Evolutionary conservation across 176 grass and related monocot species (phyloP).

Genomic region (Carex parvula): DNA sequence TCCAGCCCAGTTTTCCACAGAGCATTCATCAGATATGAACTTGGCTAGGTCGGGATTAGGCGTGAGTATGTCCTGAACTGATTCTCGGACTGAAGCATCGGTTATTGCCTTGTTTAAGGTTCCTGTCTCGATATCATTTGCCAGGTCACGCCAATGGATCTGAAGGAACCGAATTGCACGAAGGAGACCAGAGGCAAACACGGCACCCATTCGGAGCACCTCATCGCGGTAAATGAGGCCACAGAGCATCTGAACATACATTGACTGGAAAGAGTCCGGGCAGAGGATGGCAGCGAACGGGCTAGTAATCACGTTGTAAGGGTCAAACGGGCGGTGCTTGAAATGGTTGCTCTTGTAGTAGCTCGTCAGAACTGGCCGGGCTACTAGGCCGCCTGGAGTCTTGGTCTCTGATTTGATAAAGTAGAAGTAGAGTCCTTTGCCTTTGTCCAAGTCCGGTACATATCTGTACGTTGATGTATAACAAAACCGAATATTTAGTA

Average conservation of each 20-base stretch:
- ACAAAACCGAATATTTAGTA: neutral
- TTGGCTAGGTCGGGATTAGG: slow-evolving; percentile 45
- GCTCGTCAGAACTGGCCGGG: slow-evolving; percentile 84
- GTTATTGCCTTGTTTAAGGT: slow-evolving; percentile 40
- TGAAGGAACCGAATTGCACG: slow-evolving; percentile 90
- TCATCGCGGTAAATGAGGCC: slow-evolving; percentile 60
- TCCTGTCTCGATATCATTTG: slow-evolving; percentile 56
- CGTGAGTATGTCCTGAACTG: slow-evolving; percentile 46
- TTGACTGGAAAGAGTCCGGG: slow-evolving; percentile 89
- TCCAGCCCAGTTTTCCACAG: slow-evolving; percentile 47
- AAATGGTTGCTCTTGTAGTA: slow-evolving; percentile 99
- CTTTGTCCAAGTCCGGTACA: slow-evolving; percentile 73
- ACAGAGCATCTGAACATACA: slow-evolving; percentile 94
- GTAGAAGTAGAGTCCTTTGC: slow-evolving; percentile 93
- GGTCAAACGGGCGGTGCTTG: slow-evolving; percentile 68
- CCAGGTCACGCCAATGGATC: slow-evolving; percentile 69
- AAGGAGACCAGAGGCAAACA: slow-evolving; percentile 93
- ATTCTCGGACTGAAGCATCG: slow-evolving; percentile 51
- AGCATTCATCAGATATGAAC: slow-evolving; percentile 55
- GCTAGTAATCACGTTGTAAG: slow-evolving; percentile 88
- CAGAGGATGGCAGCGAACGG: slow-evolving; percentile 85
- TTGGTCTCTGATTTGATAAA: slow-evolving; percentile 89
- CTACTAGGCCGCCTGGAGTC: slow-evolving; percentile 76
- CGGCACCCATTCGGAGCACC: slow-evolving; percentile 90
- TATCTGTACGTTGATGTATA: slow-evolving; percentile 43